Evolutionary conservation across 106 monocot species (phyloP), one percentile per base, ranked within the genome.

Genomic region (Platanthera guangdongensis): DNA sequence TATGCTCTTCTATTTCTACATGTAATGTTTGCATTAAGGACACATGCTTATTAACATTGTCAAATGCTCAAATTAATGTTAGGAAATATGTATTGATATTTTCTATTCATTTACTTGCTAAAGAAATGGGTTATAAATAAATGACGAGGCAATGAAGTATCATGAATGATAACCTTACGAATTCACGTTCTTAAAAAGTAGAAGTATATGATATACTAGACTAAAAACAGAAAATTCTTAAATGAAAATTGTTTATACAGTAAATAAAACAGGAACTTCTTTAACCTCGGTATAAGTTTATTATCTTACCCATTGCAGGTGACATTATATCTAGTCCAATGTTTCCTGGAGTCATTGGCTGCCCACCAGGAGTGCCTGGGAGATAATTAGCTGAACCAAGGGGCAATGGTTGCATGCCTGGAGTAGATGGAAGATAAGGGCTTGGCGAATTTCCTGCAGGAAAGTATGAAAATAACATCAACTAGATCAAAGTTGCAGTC

Each of bases 311-410:
- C 78, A 86, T 87, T 60, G 84, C 72, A 47, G 99, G 99, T 52
- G 99, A 99, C 94, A 99, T 94, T 12, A 90, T 81, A 81, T 99
- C 97, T 78, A 99, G 59, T 71, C 95, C 95, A 15, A 90, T 84
- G 80, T 99, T 92, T 52, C 99, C 94, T 73, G 99, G 99, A 4
- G 99, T 99, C 99, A 99, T 92, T 22, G 99, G 99, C 78, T 90
- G 94, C 49, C 94, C 96, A 49, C 96, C 99, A 79, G 99, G 99
- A 75, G 94, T 99, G 9, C 99, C 94, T 39, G 94, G 99, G 77
- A 99, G 88, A 81, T 99, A 99, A 47, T 90, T 86, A 16, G 81
- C 77, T 76, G 95, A 85, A 74, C 75, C 94, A 10, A 94, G 99
- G 1, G 99, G 94, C 99, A 94, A 90, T 10, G 99, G 99, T 47